A percentile compares a stretch with the other conserved stretches of the same genome.
phyloP scores from a whole-genome alignment of 805 yeast species.

The Candida golubevii region DNA sequence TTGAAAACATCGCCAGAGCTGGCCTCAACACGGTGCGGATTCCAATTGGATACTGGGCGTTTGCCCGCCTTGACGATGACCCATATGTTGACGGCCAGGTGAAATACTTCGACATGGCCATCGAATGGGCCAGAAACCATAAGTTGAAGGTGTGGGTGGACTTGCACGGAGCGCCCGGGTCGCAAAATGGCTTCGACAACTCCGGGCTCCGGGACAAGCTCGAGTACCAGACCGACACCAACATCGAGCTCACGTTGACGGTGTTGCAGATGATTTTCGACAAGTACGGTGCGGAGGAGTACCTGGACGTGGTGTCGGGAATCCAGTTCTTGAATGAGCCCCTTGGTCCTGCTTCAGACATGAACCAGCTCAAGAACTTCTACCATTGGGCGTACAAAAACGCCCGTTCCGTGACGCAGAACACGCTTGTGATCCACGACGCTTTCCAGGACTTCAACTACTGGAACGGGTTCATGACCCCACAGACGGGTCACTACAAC shows the following conservation, averaged over 20 bases:
- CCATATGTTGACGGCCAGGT: constrained; percentile 87
- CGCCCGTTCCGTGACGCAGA: constrained; percentile 50
- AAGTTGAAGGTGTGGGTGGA: constrained; percentile 83
- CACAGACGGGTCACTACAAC: constrained; percentile 45
- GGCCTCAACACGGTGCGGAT: constrained; percentile 86
- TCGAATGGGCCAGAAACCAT: constrained; percentile 65
- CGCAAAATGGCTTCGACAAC: constrained; percentile 95
- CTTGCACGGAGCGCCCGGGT: constrained; percentile 94
- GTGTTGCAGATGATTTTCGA: constrained; percentile 53
- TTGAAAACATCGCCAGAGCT: constrained; percentile 48
- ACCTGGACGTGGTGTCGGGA: constrained; percentile 72
- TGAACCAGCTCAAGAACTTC: constrained; percentile 55
- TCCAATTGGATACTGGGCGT: constrained; percentile 97
- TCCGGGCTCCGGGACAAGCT: constrained; percentile 71
- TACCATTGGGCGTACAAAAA: constrained; percentile 59
- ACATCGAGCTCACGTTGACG: constrained; percentile 40
- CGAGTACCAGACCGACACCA: constrained; percentile 14
- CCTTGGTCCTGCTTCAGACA: constrained; percentile 62
- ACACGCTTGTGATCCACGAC: constrained; percentile 72
- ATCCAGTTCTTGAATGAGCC: constrained; percentile 90
- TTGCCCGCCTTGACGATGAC: constrained; percentile 54
- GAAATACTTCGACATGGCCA: constrained; percentile 66
- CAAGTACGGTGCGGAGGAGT: constrained; percentile 60
- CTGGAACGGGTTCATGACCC: constrained; percentile 56
- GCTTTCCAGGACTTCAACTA: constrained; percentile 58